Evolutionary conservation across 306 rosid species (phyloP).

Genomic region (Trichosanthes truncata): DNA sequence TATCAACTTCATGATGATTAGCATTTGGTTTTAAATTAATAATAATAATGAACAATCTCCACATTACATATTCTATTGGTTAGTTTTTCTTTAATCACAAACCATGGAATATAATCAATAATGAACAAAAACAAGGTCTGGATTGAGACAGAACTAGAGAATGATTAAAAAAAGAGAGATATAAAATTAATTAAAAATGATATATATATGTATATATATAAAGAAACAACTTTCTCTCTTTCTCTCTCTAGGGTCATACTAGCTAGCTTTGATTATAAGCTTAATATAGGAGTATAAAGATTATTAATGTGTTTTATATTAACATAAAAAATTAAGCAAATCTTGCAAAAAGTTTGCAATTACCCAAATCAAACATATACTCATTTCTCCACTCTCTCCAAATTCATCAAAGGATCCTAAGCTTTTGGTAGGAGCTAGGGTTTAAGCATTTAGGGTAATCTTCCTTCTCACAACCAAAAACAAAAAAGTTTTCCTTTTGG

Average conservation of each 20-base stretch:
- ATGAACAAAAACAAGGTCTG: not conserved
- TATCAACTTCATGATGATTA: not conserved
- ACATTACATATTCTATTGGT: not conserved
- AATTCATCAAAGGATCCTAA: constrained; percentile 1
- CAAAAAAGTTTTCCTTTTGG: not conserved
- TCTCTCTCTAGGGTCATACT: not conserved
- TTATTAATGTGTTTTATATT: not conserved
- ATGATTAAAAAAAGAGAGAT: not conserved
- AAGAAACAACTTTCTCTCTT: not conserved
- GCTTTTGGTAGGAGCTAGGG: not conserved
- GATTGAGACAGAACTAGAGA: not conserved
- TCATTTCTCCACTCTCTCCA: not conserved
- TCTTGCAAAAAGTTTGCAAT: not conserved
- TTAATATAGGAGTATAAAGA: not conserved
- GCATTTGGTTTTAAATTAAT: not conserved
- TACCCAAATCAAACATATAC: not conserved
- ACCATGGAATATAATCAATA: not conserved
- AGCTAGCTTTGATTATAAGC: constrained; percentile 5
- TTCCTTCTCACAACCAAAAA: not conserved
- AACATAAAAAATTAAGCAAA: not conserved
- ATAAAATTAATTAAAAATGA: not conserved
- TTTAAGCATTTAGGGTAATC: not conserved
- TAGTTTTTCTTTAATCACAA: not conserved
- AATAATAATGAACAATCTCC: not conserved
- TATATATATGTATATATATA: not conserved